phyloP scores from a whole-genome alignment of 257 asterid species.

The Solanum ossicruentum region DNA sequence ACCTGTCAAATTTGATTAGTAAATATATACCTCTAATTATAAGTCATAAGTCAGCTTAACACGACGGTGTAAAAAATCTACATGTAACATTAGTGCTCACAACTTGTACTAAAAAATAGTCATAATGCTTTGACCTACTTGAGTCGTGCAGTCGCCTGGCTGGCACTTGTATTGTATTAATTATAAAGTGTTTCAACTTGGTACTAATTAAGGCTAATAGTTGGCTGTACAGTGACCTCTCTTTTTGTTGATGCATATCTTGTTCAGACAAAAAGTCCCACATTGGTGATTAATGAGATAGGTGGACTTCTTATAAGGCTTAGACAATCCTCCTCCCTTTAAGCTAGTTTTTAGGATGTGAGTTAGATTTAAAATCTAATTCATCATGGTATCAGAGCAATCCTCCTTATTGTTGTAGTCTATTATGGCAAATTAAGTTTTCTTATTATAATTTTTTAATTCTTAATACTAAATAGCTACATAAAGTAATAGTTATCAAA shows the following conservation, averaged over 20 bases:
- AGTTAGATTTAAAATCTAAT: too few relatives aligned
- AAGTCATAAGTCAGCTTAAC: not conserved
- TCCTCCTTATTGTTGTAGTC: too few relatives aligned
- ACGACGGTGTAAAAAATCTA: not conserved
- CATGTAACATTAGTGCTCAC: not conserved
- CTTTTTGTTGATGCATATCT: conserved; percentile 8
- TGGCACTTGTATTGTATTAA: not conserved
- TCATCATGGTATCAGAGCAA: too few relatives aligned
- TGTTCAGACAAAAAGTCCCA: too few relatives aligned
- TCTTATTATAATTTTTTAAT: too few relatives aligned
- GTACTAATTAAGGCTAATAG: not conserved
- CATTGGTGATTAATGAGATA: too few relatives aligned
- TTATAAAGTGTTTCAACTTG: not conserved
- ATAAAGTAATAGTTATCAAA: too few relatives aligned
- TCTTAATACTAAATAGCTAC: too few relatives aligned
- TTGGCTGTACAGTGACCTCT: conserved; percentile 7
- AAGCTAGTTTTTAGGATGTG: too few relatives aligned
- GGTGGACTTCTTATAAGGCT: too few relatives aligned
- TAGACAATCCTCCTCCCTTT: too few relatives aligned
- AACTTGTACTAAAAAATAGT: not conserved
- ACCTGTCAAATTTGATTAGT: not conserved
- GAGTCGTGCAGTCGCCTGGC: not conserved
- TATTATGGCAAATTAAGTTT: too few relatives aligned
- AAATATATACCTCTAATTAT: not conserved
- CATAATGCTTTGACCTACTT: not conserved